Evolutionary conservation across 441 rosid species (phyloP).

Genomic region (Jatropha podagrica): DNA sequence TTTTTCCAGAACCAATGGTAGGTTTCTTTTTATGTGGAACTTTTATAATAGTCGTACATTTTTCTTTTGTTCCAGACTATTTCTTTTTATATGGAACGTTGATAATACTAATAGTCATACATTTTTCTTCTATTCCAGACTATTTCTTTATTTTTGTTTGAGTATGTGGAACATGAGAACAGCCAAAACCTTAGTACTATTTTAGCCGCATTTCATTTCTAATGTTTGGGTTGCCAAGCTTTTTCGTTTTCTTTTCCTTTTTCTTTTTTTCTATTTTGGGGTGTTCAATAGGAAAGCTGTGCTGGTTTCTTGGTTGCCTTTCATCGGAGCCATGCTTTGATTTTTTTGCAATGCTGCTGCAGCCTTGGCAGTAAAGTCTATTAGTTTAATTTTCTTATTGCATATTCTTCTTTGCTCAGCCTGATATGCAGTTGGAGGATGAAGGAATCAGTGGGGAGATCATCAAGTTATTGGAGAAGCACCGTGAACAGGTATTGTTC

Average conservation of each 20-base stretch:
- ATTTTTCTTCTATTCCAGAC: slow-evolving; percentile 3
- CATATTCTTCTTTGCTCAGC: slow-evolving; percentile 43
- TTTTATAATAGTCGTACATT: background rate
- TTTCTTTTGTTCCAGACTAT: background rate
- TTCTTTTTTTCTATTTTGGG: background rate
- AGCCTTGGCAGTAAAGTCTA: slow-evolving; percentile 3
- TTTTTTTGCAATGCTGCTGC: slow-evolving; percentile 11
- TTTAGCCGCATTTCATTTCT: slow-evolving; percentile 2
- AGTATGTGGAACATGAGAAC: background rate
- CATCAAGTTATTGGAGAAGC: slow-evolving; percentile 54
- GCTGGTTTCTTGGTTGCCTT: slow-evolving; percentile 2
- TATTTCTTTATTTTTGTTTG: background rate
- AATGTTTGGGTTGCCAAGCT: slow-evolving; percentile 16
- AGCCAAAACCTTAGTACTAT: background rate
- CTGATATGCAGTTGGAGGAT: slow-evolving; percentile 54
- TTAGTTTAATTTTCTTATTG: slow-evolving; percentile 21
- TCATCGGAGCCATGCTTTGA: background rate
- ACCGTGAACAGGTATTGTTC: slow-evolving; percentile 60
- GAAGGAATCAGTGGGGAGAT: slow-evolving; percentile 59
- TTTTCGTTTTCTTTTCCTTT: too few species aligned
- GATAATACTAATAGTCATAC: background rate
- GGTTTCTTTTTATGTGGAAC: slow-evolving; percentile 19
- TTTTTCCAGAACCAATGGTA: slow-evolving; percentile 76
- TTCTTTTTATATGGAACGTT: background rate
- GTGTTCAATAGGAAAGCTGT: background rate